Evolutionary conservation across 805 yeast genomes (phyloP), one percentile per base, ranked within the genome.

Genomic region (Yarrowia yakushimensis): DNA sequence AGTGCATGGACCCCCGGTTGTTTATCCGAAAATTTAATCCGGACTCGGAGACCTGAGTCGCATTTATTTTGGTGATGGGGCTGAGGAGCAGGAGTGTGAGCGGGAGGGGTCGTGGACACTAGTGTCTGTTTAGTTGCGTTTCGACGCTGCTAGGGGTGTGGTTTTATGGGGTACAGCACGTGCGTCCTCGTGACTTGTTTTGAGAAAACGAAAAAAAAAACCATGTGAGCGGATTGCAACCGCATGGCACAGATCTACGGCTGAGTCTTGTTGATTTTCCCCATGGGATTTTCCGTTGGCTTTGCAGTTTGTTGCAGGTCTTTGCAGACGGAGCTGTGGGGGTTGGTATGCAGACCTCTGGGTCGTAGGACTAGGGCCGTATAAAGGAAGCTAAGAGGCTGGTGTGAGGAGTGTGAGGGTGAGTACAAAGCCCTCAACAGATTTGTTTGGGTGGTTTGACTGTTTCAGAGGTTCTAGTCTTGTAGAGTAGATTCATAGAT

Each of bases 21-120:
- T 48, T 48, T 48, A 48, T 48, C 55, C 55, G 55, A 15, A n/a
- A n/a, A 48, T 48, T 48, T 48, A 48, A 48, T 48, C 55, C 55
- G 55, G 39, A 48, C 15, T 17, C 37, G 55, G 55, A 22, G 55
- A 15, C 55, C 39, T 22, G 55, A 33, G 55, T 48, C 39, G 37
- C 4, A 5, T 13, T 28, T 28, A 28, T 28, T 7, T 10, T 28
- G 31, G 2, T 10, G 31, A 28, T 28, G 10, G 31, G 27, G 31
- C 12, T 6, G 31, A 7, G 31, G 31, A 28, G 31, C 6, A 9
- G 12, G 31, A 28, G 10, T 7, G 12, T 8, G 12, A 6, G 2
- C 6, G 31, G 12, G 31, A 28, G 31, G 10, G 12, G 31, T 8
- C 31, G 4, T 25, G n/a, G n/a, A n/a, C n/a, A n/a, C n/a, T n/a